Base-by-base conservation (phyloP, 2,329 filamentous ascomycete species). In the Exophiala lecanii-corni region DNA sequence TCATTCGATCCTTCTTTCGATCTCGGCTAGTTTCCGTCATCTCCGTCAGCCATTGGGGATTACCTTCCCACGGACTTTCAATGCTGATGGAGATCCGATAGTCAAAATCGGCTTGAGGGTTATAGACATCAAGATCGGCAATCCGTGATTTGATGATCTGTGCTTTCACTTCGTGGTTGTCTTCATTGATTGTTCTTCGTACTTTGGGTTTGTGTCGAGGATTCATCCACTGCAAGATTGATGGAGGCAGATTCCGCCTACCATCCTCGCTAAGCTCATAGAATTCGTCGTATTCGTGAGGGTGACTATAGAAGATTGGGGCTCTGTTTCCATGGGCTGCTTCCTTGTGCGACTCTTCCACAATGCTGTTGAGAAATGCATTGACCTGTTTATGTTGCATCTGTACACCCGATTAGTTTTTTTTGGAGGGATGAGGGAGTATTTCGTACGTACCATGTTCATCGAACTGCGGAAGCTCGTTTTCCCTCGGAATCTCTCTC, bases 11-110 rank as follows among this genome's bases (percentile, higher is more conserved):
- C 64, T 98, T 98, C 55, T 79, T 81, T 5, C 89, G 80, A 57
- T 87, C 82, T 10, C 56, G 66, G 33, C 63, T 67, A 25, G 61
- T 64, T 17, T 73, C 71, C 6, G 62, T 57, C 9, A 62, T 57
- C 3, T 71, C 63, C 1, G 68, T 61, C 2, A 81, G 63, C 16
- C 70, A 68, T 5, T 80, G 72, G 0, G 85, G 58, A 2, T 79
- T 72, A 17, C 89, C 87, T 3, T 88, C 76, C 70, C 82, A 94
- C 41, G 83, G 77, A 78, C 94, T 89, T 78, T 98, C 94, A 2
- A 98, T 76, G 60, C 95, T 97, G 59, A 98, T 81, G 57, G 88
- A 94, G 55, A 98, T 82, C 9, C 92, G 86, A 66, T 89, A 95
- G 65, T 98, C 92, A 58, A 96, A 86, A 2, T 79, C 78, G 6